Conservation (phyloP, 2,329 filamentous ascomycete species). For the Alternaria atra region DNA sequence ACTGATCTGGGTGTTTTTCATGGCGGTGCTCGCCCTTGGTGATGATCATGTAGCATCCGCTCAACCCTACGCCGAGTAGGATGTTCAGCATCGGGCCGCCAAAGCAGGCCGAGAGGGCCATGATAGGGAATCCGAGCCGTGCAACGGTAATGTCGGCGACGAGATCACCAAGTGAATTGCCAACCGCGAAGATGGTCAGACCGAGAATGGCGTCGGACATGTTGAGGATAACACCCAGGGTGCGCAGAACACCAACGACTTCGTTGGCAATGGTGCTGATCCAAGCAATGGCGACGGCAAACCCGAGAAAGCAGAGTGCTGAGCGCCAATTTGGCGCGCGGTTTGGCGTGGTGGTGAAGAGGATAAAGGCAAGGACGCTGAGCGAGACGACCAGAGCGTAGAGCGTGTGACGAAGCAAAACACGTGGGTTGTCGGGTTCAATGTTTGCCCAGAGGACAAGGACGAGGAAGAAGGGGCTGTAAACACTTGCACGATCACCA, state of each 20-base stretch:
- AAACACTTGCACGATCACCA: slow-evolving; percentile 84
- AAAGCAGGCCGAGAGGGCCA: slow-evolving; percentile 94
- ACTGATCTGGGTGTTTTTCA: slow-evolving; percentile 70
- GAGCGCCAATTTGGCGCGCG: slow-evolving; percentile 77
- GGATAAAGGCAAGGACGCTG: slow-evolving; percentile 70
- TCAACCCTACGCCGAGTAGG: slow-evolving; percentile 89
- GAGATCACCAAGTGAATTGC: slow-evolving; percentile 92
- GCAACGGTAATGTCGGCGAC: slow-evolving; percentile 96
- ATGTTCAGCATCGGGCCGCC: slow-evolving; percentile 99
- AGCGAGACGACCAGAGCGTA: slow-evolving; percentile 65
- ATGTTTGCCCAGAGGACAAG: slow-evolving; percentile 78
- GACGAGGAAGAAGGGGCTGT: slow-evolving; percentile 82
- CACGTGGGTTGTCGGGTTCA: slow-evolving; percentile 64
- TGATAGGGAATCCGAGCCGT: slow-evolving; percentile 91
- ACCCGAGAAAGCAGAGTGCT: slow-evolving; percentile 86
- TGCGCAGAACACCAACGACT: slow-evolving; percentile 93
- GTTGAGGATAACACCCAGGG: slow-evolving; percentile 86
- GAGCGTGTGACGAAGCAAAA: slow-evolving; percentile 65
- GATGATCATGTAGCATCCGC: slow-evolving; percentile 87
- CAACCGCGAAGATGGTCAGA: slow-evolving; percentile 94
- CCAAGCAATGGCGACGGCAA: slow-evolving; percentile 92
- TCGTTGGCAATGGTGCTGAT: slow-evolving; percentile 95
- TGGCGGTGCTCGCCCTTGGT: slow-evolving; percentile 72
- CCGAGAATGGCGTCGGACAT: slow-evolving; percentile 96
- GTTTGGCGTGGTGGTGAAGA: slow-evolving; percentile 73